A percentile compares a stretch with the other conserved stretches of the same genome.
These are phyloP conservation scores for Leptoxyphium fumago DNA, from an alignment of 2,329 filamentous ascomycete genomes.

Conservation along the genomic window DNA sequence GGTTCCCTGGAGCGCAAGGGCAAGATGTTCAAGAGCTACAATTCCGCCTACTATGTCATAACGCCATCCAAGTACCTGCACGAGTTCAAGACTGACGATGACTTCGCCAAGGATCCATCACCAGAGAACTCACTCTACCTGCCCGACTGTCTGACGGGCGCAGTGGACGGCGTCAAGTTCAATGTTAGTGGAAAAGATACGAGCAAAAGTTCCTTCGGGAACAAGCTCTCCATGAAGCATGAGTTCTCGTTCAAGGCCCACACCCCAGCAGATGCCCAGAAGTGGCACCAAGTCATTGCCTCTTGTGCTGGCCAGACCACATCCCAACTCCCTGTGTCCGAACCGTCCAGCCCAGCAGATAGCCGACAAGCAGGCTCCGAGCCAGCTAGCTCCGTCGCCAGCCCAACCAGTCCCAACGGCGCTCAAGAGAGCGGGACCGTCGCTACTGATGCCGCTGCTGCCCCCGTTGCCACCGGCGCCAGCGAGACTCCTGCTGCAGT, in stretches of 20 bases:
- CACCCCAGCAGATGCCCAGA: slow-evolving; percentile 61
- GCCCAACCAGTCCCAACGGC: slow-evolving; percentile 6
- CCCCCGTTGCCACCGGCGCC: slow-evolving; percentile 4
- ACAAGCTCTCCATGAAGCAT: slow-evolving; percentile 63
- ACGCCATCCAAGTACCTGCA: slow-evolving; percentile 81
- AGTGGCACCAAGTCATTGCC: slow-evolving; percentile 68
- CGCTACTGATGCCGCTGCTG: slow-evolving; percentile 14
- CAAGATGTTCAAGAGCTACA: slow-evolving; percentile 70
- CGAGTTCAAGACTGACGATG: slow-evolving; percentile 89
- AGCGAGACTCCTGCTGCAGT: not conserved
- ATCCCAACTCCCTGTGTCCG: slow-evolving; percentile 24
- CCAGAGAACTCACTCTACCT: slow-evolving; percentile 86
- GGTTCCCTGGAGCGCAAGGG: slow-evolving; percentile 83
- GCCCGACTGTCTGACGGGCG: slow-evolving; percentile 72
- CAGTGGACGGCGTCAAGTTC: slow-evolving; percentile 66
- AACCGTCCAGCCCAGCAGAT: slow-evolving; percentile 22
- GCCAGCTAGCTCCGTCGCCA: slow-evolving; percentile 4
- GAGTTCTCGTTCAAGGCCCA: slow-evolving; percentile 83
- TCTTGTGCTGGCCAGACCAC: slow-evolving; percentile 39
- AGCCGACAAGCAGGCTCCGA: slow-evolving; percentile 1
- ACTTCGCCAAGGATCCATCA: slow-evolving; percentile 53
- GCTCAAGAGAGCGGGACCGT: slow-evolving; percentile 4
- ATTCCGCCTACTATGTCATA: slow-evolving; percentile 75
- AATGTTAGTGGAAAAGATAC: slow-evolving; percentile 90
- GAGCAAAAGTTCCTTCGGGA: slow-evolving; percentile 59